Conservation (phyloP, 2,329 filamentous ascomycete genomes). For the Zasmidium angulare region DNA sequence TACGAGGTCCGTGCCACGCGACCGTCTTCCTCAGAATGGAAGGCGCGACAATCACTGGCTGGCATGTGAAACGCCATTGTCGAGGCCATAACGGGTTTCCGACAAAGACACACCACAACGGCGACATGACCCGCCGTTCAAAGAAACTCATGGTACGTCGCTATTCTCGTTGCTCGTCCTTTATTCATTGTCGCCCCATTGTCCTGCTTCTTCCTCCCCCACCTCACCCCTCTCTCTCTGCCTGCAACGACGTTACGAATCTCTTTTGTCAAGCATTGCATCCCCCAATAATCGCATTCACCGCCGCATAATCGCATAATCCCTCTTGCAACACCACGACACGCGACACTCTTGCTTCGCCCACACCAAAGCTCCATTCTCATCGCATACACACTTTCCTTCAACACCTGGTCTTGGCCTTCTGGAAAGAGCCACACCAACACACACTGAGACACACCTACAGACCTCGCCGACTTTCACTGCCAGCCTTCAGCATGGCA, state of each 20-base stretch:
- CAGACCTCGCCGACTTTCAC: conserved; percentile 31
- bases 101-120: conserved; percentile 27
- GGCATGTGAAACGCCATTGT: conserved; percentile 40
- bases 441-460: conserved; percentile 11
- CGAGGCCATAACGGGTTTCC: conserved; percentile 36
- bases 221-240: conserved; percentile 1
- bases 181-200: conserved; percentile 30
- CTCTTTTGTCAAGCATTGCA: conserved; percentile 18
- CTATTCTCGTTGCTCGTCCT: too few relatives aligned
- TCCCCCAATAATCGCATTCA: conserved; percentile 4
- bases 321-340: conserved; percentile 3
- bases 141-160: conserved; percentile 31
- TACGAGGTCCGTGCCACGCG: conserved; percentile 13
- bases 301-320: conserved; percentile 14
- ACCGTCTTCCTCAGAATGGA: conserved; percentile 28
- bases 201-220: conserved; percentile 1
- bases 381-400: background rate
- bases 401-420: background rate
- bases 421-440: conserved; percentile 1
- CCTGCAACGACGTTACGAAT: conserved; percentile 22
- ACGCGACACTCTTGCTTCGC: background rate
- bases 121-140: conserved; percentile 35
- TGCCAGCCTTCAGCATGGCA: conserved; percentile 41
- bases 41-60: conserved; percentile 31
- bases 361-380: background rate